Conservation (phyloP, 2,329 filamentous ascomycete species). For the Aspergillus fumigatiaffinis region DNA sequence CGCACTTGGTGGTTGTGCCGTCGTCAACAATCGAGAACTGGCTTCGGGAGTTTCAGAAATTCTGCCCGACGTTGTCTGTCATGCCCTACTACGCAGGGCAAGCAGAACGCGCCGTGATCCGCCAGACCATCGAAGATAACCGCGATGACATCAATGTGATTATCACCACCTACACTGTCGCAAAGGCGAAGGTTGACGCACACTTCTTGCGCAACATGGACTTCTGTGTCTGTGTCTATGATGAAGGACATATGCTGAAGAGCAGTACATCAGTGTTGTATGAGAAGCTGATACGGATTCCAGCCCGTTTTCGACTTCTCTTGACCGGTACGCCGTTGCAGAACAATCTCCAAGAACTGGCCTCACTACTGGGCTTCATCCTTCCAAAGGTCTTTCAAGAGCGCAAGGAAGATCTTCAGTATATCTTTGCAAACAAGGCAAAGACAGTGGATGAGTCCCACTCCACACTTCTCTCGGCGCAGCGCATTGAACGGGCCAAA, state of each 20-base stretch:
- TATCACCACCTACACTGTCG: constrained; percentile 68
- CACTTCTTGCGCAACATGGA: constrained; percentile 58
- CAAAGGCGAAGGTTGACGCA: constrained; percentile 58
- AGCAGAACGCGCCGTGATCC: constrained; percentile 63
- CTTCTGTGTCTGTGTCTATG: constrained; percentile 68
- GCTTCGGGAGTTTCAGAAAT: constrained; percentile 83
- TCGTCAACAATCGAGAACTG: constrained; percentile 94
- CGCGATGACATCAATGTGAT: constrained; percentile 65
- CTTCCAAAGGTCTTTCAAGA: constrained; percentile 78
- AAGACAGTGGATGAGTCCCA: constrained; percentile 70
- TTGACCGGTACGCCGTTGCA: constrained; percentile 90
- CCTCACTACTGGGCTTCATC: constrained; percentile 88
- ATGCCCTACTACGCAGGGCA: constrained; percentile 70
- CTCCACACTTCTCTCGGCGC: constrained; percentile 77
- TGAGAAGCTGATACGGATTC: constrained; percentile 70
- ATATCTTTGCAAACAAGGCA: constrained; percentile 88
- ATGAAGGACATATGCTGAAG: constrained; percentile 92
- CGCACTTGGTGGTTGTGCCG: constrained; percentile 82
- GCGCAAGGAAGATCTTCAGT: constrained; percentile 72
- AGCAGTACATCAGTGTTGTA: constrained; percentile 82
- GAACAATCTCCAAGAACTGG: constrained; percentile 91
- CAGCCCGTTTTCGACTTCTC: constrained; percentile 77
- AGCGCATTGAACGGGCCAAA: constrained; percentile 80
- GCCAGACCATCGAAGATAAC: constrained; percentile 62
- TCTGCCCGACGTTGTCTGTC: constrained; percentile 73